Evolutionary conservation across 2,329 filamentous ascomycete species (phyloP).

Genomic region (Diaporthe ampelina): DNA sequence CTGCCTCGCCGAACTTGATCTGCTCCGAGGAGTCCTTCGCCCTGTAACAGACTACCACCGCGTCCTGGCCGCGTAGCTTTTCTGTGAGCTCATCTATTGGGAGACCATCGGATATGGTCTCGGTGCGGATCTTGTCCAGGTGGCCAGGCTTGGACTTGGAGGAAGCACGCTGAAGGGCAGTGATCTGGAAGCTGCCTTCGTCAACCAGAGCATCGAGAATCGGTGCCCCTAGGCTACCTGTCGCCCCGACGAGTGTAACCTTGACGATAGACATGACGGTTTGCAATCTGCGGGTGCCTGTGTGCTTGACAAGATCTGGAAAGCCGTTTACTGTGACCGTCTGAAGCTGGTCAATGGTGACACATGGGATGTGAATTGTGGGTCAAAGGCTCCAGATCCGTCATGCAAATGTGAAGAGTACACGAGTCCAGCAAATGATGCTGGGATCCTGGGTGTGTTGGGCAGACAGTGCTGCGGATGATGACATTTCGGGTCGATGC

Average conservation of each 20-base stretch:
- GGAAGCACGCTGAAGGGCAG: constrained; percentile 51
- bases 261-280: constrained; percentile 51
- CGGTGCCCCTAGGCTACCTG: constrained; percentile 53
- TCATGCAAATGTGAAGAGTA: not conserved
- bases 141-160: constrained; percentile 48
- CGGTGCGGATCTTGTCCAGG: constrained; percentile 42
- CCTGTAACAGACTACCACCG: constrained; percentile 54
- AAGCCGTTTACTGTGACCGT: not conserved
- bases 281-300: not conserved
- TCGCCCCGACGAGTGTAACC: constrained; percentile 55
- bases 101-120: constrained; percentile 51
- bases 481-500: not conserved
- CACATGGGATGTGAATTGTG: not conserved
- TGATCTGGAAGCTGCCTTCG: constrained; percentile 50
- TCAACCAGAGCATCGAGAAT: constrained; percentile 51
- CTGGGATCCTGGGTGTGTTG: not conserved
- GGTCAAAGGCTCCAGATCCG: not conserved
- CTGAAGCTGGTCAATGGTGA: too few species aligned
- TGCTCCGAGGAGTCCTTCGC: constrained; percentile 49
- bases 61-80: constrained; percentile 53
- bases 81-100: constrained; percentile 48
- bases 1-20: constrained; percentile 54
- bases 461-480: not conserved
- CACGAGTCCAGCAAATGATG: not conserved
- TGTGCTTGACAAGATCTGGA: not conserved